A percentile compares a stretch with the other conserved stretches of the same genome.
Conservation (phyloP, 2,329 filamentous ascomycete species). For the Alternaria ethzedia region DNA sequence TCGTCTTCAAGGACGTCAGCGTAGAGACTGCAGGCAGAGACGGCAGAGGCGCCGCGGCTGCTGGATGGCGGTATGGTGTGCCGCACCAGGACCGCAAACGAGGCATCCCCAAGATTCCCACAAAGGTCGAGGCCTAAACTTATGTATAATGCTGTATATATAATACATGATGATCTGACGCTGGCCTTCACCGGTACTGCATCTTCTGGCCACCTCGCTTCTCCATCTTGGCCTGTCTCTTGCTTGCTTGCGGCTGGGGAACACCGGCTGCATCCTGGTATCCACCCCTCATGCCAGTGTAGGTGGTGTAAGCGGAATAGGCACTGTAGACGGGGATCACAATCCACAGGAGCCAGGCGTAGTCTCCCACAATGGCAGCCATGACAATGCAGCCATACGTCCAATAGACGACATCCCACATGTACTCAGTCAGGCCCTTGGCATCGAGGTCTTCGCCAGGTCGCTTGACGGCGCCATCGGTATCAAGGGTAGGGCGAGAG, state of each 20-base stretch:
- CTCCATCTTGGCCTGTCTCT: conserved; percentile 59
- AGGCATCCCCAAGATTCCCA: conserved; percentile 68
- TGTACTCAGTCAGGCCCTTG: conserved; percentile 90
- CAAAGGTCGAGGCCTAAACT: conserved; percentile 57
- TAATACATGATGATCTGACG: background rate
- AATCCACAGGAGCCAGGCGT: conserved; percentile 70
- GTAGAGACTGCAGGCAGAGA: conserved; percentile 62
- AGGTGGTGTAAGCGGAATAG: conserved; percentile 55
- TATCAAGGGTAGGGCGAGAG: conserved; percentile 76
- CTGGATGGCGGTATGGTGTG: conserved; percentile 67
- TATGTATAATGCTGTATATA: conserved; percentile 5
- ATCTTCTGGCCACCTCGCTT: conserved; percentile 59
- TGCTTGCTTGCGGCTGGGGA: conserved; percentile 49
- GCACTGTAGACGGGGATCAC: conserved; percentile 56
- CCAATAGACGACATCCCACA: conserved; percentile 97
- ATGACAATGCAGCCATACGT: conserved; percentile 79
- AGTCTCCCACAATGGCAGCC: conserved; percentile 82
- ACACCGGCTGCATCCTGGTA: conserved; percentile 51
- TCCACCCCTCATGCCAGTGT: conserved; percentile 52
- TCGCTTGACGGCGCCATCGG: conserved; percentile 67
- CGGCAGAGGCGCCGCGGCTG: conserved; percentile 60
- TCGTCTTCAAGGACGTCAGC: conserved; percentile 65
- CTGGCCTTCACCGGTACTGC: conserved; percentile 51
- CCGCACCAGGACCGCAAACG: conserved; percentile 68
- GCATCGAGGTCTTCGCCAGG: conserved; percentile 88